phyloP scores from a whole-genome alignment of 345 rosid species.

The Linum usitatissimum region DNA sequence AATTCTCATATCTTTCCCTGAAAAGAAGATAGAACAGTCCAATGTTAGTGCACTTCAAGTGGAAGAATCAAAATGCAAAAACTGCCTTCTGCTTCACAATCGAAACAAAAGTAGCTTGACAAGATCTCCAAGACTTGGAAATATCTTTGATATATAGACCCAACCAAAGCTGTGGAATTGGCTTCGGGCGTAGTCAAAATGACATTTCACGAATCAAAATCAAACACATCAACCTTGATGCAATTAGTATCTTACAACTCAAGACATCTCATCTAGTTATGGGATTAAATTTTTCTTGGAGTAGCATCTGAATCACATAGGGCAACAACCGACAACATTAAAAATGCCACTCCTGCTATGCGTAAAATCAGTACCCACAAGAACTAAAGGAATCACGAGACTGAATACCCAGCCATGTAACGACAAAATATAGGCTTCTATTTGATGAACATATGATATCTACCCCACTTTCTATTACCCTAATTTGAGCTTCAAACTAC shows the following conservation, averaged over 20 bases:
- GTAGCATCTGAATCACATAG: neutral
- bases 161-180: neutral
- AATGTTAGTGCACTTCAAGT: neutral
- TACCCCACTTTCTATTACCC: neutral
- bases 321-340: neutral
- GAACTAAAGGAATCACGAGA: neutral
- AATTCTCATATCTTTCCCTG: slow-evolving; percentile 97
- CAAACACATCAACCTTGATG: neutral
- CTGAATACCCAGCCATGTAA: neutral
- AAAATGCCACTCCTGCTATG: neutral
- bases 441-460: neutral
- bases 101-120: neutral
- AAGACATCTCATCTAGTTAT: neutral
- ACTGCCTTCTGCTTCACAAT: neutral
- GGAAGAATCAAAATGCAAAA: neutral
- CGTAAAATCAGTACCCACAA: neutral
- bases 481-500: neutral
- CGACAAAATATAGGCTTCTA: neutral
- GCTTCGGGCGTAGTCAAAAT: neutral
- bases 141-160: neutral
- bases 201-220: neutral
- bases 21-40: slow-evolving; percentile 14
- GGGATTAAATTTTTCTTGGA: neutral
- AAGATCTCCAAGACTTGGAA: neutral
- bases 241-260: neutral